Evolutionary conservation across 1,284 basidiomycete species (phyloP).

Genomic region (Cutaneotrichosporon dermatis): DNA sequence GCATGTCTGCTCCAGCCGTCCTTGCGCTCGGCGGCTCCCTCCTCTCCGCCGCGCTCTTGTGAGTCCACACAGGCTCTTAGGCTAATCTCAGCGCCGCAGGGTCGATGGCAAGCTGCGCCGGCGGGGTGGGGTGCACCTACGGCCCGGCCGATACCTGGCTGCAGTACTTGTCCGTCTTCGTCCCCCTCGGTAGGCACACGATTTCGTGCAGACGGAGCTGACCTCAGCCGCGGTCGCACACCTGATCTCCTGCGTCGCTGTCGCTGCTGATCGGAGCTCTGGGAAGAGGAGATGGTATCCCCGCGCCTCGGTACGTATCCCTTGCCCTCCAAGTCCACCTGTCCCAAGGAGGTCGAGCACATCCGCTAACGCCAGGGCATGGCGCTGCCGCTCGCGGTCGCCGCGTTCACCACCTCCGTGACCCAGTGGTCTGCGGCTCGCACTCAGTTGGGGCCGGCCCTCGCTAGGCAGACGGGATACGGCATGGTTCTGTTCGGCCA

Average conservation of each 20-base stretch:
- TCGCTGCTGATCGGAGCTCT: not conserved
- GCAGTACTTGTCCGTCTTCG: not conserved
- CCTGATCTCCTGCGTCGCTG: conserved; percentile 22
- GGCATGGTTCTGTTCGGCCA: not conserved
- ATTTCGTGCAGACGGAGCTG: no score
- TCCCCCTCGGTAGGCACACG: no score
- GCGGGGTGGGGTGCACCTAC: not conserved
- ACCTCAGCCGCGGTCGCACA: conserved; percentile 2
- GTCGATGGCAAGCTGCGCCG: not conserved
- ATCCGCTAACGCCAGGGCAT: not conserved
- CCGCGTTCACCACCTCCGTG: not conserved
- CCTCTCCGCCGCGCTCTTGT: not conserved
- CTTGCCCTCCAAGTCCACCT: not conserved
- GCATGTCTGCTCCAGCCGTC: not conserved
- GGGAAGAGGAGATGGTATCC: not conserved
- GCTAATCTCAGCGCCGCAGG: not conserved
- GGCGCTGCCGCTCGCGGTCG: not conserved
- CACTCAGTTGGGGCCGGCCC: not conserved
- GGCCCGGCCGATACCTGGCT: not conserved
- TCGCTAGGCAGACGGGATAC: not conserved
- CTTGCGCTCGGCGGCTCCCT: not conserved
- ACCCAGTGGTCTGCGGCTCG: not conserved
- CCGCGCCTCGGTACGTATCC: not conserved
- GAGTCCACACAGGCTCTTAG: not conserved
- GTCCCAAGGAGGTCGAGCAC: no score